These are phyloP conservation scores for Debaryomyces hansenii DNA, from an alignment of 805 yeast genomes.

Conservation along the genomic window DNA sequence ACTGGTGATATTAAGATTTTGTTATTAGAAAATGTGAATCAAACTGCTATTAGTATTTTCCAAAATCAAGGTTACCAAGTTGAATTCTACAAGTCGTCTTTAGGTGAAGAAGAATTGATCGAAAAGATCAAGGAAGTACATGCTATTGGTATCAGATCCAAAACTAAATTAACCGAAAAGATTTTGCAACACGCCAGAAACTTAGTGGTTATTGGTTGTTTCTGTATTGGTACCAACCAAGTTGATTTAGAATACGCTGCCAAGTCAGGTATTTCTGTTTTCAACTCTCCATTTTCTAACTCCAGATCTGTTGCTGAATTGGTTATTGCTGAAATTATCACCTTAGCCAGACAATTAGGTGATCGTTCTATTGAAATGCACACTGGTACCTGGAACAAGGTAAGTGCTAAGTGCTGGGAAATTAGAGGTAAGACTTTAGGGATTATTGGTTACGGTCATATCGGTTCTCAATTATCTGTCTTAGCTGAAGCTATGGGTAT, in stretches of 20 bases:
- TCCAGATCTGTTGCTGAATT: constrained; percentile 98
- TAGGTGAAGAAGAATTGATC: constrained; percentile 90
- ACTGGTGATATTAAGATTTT: constrained; percentile 93
- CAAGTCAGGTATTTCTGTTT: constrained; percentile 88
- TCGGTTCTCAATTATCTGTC: constrained; percentile 95
- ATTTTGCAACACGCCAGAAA: constrained; percentile 85
- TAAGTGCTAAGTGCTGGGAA: constrained; percentile 94
- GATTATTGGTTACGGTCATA: constrained; percentile 96
- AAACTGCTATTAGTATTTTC: constrained; percentile 86
- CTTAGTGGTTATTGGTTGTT: constrained; percentile 90
- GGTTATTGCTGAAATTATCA: constrained; percentile 91
- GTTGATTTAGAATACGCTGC: constrained; percentile 94
- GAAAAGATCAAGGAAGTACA: constrained; percentile 92
- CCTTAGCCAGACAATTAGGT: constrained; percentile 94
- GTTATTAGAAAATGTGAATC: constrained; percentile 88
- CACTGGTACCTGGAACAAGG: constrained; percentile 97
- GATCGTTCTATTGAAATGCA: constrained; percentile 96
- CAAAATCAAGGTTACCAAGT: constrained; percentile 94
- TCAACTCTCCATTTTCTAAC: constrained; percentile 98
- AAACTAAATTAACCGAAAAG: constrained; percentile 81
- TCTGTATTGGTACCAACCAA: constrained; percentile 99
- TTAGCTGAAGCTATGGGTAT: constrained; percentile 97
- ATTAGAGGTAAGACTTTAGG: constrained; percentile 98
- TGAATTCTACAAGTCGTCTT: constrained; percentile 84
- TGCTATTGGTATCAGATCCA: constrained; percentile 97